Base-by-base conservation (phyloP, 2,329 filamentous ascomycete genomes). In the Tolypocladium tropicale region DNA sequence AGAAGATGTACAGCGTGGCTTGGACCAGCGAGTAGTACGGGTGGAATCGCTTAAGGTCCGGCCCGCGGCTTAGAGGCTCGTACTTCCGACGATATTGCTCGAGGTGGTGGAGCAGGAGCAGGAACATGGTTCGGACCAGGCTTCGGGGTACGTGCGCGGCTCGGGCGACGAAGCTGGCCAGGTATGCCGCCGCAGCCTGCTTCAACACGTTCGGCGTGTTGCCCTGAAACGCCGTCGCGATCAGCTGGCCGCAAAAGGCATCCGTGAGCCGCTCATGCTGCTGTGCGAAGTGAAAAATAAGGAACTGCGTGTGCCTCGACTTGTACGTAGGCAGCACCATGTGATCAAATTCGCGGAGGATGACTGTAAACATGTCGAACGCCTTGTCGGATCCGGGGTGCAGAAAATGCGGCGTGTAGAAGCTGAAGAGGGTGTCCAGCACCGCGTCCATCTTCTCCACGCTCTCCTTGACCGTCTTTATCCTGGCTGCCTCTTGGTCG, bases 271-370 rank as follows among this genome's bases (percentile, higher is more conserved):
- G 79, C 33, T 88, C 85, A 10, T 90, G 89, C 57, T 82, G 82
- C 70, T 99, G 93, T 18, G 89, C 89, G 68, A 95, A 96, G 72
- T 96, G 93, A 72, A 99, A 99, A 53, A 97, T 80, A 52, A 99
- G 82, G 64, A 97, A 99, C 66, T 99, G 94, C 0, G 91, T 91
- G 69, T 97, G 93, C 36, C 94, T 86, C 28, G 91, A 95, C 62
- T 90, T 89, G 68, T 94, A 91, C 16, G 91, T 95, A 4, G 92
- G 91, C 33, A 99, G 80, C 57, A 99, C 90, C 65, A 91, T 90
- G 67, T 83, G 88, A 58, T 86, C 83, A 66, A 99, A 99, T 68
- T 95, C 91, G 52, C 85, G 82, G 32, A 97, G 78, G 41, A 99
- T 79, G 55, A 89, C 84, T 54, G 89, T 86, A 63, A 95, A 89